Percentiles rank a stretch among this genome's conserved stretches.
Evolutionary conservation across 768 basidiomycete species (phyloP).

Genomic region (Boletus sp.): DNA sequence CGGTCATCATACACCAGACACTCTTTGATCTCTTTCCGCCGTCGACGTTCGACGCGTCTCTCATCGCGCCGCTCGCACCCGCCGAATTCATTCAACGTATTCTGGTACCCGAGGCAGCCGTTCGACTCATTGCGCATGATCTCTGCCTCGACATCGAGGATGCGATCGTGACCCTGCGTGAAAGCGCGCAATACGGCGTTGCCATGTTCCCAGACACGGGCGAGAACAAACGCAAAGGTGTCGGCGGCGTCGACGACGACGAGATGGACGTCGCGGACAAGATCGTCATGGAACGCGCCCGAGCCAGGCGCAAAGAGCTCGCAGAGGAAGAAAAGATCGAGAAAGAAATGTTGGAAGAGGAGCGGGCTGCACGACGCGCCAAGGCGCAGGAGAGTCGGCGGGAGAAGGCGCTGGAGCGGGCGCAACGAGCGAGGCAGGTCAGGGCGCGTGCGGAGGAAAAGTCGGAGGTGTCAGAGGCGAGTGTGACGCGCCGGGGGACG

Average conservation of each 20-base stretch:
- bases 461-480: constrained; percentile 11
- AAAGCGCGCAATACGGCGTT: constrained; percentile 81
- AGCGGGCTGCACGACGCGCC: constrained; percentile 22
- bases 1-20: constrained; percentile 75
- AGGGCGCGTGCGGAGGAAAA: constrained; percentile 1
- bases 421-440: constrained; percentile 8
- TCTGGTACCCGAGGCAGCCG: constrained; percentile 86
- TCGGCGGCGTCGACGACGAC: constrained; percentile 36
- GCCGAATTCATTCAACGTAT: constrained; percentile 80
- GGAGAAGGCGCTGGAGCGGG: constrained; percentile 24
- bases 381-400: constrained; percentile 15
- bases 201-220: constrained; percentile 71
- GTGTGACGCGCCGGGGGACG: background rate
- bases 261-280: constrained; percentile 37
- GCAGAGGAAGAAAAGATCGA: constrained; percentile 41
- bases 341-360: constrained; percentile 24
- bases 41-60: constrained; percentile 48
- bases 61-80: constrained; percentile 62
- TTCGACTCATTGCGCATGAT: constrained; percentile 82
- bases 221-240: constrained; percentile 30
- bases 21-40: constrained; percentile 76
- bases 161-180: constrained; percentile 62
- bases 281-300: constrained; percentile 45
- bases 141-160: constrained; percentile 42
- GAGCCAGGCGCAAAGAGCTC: constrained; percentile 39